A percentile compares a stretch with the other conserved stretches of the same genome.
These are phyloP conservation scores for Arthrobotrys sinensis DNA, from an alignment of 2,329 filamentous ascomycete species.

Conservation along the genomic window DNA sequence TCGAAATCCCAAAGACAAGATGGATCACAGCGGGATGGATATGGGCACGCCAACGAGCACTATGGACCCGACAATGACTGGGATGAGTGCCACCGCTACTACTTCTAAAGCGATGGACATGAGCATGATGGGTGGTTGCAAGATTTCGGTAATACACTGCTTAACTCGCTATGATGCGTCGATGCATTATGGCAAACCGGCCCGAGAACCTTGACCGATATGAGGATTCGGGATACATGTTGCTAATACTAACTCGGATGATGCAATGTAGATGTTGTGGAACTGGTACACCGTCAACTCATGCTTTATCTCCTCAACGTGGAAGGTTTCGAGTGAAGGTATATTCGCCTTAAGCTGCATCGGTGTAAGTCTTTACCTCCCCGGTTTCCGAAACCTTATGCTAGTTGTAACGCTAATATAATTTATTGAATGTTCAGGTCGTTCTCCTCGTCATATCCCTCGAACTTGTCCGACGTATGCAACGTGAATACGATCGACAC, in stretches of 20 bases:
- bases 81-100: constrained; percentile 38
- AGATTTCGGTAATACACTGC: constrained; percentile 52
- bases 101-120: constrained; percentile 46
- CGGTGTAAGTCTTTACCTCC: constrained; percentile 69
- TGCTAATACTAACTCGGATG: constrained; percentile 5
- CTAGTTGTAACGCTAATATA: not conserved
- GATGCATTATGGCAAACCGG: not conserved
- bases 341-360: constrained; percentile 87
- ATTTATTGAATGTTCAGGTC: constrained; percentile 66
- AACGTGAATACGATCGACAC: constrained; percentile 81
- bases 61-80: constrained; percentile 57
- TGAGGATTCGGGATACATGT: not conserved
- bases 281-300: constrained; percentile 82
- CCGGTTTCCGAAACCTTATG: not conserved
- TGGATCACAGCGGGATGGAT: constrained; percentile 36
- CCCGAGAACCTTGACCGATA: not conserved
- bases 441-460: constrained; percentile 80
- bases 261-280: constrained; percentile 78
- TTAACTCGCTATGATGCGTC: not conserved
- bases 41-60: constrained; percentile 32
- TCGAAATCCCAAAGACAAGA: constrained; percentile 14
- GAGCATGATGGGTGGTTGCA: constrained; percentile 57
- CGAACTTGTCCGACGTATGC: constrained; percentile 79
- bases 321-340: constrained; percentile 78
- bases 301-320: constrained; percentile 79